Conservation (phyloP, 2,329 filamentous ascomycete species). For the Cryphonectria parasitica region DNA sequence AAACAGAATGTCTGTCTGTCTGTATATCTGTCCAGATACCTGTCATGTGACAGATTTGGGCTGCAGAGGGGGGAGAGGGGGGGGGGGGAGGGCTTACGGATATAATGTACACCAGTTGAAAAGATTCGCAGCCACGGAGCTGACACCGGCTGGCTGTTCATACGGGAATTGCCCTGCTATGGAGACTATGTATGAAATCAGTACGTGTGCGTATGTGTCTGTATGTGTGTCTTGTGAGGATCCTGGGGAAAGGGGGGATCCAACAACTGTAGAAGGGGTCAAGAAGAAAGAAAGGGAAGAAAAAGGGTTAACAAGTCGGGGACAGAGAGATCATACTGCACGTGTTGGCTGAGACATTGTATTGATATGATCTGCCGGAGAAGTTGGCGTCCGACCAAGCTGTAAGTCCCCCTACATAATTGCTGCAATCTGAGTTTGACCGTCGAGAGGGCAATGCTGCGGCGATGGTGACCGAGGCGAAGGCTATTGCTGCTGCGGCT, state of each 20-base stretch:
- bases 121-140: conserved; percentile 19
- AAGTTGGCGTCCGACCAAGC: conserved; percentile 26
- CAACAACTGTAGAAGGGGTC: no score
- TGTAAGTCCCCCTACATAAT: conserved; percentile 14
- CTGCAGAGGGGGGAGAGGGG: background rate
- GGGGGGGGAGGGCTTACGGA: conserved; percentile 6
- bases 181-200: background rate
- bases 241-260: background rate
- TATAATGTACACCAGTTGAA: conserved; percentile 24
- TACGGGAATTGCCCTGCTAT: conserved; percentile 25
- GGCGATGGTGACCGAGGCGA: background rate
- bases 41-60: no score
- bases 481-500: background rate
- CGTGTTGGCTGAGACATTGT: conserved; percentile 24
- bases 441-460: conserved; percentile 9
- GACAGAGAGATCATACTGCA: conserved; percentile 10
- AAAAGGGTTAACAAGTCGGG: no score
- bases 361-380: conserved; percentile 16
- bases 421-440: conserved; percentile 3
- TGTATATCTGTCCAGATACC: background rate
- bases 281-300: no score
- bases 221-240: background rate
- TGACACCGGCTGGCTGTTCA: conserved; percentile 14
- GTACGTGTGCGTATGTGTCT: background rate
- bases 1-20: no score